Base-by-base conservation (phyloP, 352 stramenopile genomes). In the Elongisporangium prolatum region DNA sequence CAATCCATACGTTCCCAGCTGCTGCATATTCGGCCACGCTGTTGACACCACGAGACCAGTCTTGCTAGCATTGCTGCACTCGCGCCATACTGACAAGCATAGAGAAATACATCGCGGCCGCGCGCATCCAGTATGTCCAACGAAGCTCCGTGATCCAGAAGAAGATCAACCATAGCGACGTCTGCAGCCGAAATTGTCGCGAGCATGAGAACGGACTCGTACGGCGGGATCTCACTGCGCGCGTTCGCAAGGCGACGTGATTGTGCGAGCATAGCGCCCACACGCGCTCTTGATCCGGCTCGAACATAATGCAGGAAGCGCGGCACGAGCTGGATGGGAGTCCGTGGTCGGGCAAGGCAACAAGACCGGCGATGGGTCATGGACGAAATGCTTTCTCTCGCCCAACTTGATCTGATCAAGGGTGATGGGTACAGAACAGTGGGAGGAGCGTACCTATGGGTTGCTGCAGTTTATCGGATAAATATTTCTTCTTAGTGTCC, bases 91-190 rank as follows among this genome's bases (percentile, higher is more conserved):
- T 56, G 63, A 40, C 67, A 74, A 48, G 56, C 57, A 44, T 58
- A 59, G 63, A 71, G 67, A 25, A 74, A 55, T 28, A 62, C 54
- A 38, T 62, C 56, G 5, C 57, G 50, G 0, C 57, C 56, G 34
- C 58, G 67, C 53, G 64, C 60, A 57, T 74, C 63, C 25, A 67
- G 63, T 34, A 63, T 69, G 9, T 58, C 24, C 3, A 74, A 60
- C 17, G 57, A 69, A 17, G 67, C 67, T 9, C 67, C 67, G 44
- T 74, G 66, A 13, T 24, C 50, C 24, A 71, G 21, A 13, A 74
- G 52, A 22, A 74, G 54, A 50, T 74, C 52, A 3, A 67, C 22
- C 59, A 67, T 58, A 11, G 59, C 55, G 16, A 10, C 48, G 11
- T 20, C 7, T 3, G 52, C 37, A 16, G 66, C 25, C 3, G 51